A percentile compares a stretch with the other conserved stretches of the same genome.
These are phyloP conservation scores for Epichloe gansuensis DNA, from an alignment of 2,329 filamentous ascomycete species.

Conservation along the genomic window DNA sequence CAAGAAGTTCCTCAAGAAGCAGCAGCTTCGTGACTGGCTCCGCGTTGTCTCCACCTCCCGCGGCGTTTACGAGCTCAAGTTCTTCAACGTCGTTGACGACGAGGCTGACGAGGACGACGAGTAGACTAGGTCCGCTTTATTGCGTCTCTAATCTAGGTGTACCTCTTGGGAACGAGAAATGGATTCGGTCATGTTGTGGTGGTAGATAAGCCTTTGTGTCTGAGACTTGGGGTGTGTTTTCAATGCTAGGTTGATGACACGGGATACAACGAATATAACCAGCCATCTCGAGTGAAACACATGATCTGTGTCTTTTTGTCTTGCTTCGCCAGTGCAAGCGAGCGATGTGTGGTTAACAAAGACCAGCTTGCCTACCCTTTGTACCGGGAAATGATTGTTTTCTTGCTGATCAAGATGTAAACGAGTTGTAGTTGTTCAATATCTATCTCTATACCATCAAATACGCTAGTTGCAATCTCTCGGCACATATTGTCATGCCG, in stretches of 20 bases:
- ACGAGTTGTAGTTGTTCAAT: no score
- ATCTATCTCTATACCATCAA: not conserved
- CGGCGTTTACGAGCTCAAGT: slow-evolving; percentile 98
- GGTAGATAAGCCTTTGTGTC: not conserved
- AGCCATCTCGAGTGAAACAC: slow-evolving; percentile 13
- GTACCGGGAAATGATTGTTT: no score
- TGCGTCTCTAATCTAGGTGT: slow-evolving; percentile 1
- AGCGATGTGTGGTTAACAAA: no score
- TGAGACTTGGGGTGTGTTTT: not conserved
- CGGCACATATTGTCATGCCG: not conserved
- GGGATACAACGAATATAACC: slow-evolving; percentile 14
- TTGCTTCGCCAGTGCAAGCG: not conserved
- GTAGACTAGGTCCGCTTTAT: slow-evolving; percentile 44
- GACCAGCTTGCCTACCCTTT: no score
- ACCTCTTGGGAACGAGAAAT: not conserved
- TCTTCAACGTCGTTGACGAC: slow-evolving; percentile 99
- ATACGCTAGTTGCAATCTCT: not conserved
- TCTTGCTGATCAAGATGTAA: no score
- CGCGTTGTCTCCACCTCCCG: slow-evolving; percentile 95
- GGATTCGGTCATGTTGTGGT: not conserved
- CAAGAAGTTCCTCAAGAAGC: slow-evolving; percentile 99
- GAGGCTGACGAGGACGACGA: slow-evolving; percentile 97
- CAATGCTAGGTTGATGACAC: not conserved
- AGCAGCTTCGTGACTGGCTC: slow-evolving; percentile 99
- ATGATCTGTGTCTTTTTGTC: not conserved